Evolutionary conservation across 2,329 filamentous ascomycete species (phyloP).

Genomic region (Claviceps lovelessii): DNA sequence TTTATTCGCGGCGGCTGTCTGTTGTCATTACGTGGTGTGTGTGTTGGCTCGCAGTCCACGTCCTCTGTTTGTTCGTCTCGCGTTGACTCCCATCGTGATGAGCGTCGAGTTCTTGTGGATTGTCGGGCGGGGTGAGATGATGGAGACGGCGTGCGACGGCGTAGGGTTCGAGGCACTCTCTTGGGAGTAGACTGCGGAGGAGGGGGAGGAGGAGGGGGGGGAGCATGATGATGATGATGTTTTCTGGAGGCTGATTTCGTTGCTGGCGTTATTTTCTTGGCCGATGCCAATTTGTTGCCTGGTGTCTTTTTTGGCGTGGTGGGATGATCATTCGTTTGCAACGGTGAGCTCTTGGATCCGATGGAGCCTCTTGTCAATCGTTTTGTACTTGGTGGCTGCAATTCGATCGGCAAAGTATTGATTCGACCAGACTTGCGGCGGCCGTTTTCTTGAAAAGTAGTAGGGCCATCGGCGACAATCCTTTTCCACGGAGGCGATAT

Average conservation of each 20-base stretch:
- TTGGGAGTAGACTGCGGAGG: slow-evolving; percentile 11
- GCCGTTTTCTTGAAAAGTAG: slow-evolving; percentile 65
- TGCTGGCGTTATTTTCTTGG: slow-evolving; percentile 14
- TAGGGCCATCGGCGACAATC: slow-evolving; percentile 70
- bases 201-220: background rate
- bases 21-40: slow-evolving; percentile 9
- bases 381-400: slow-evolving; percentile 35
- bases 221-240: background rate
- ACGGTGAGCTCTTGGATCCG: slow-evolving; percentile 15
- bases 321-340: slow-evolving; percentile 19
- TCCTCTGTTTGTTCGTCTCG: slow-evolving; percentile 8
- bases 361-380: slow-evolving; percentile 33
- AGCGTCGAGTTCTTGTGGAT: slow-evolving; percentile 29
- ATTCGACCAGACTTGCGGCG: slow-evolving; percentile 52
- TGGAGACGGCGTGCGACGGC: slow-evolving; percentile 28
- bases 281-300: slow-evolving; percentile 14
- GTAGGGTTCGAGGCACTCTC: slow-evolving; percentile 18
- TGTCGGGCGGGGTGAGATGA: slow-evolving; percentile 24
- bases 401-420: slow-evolving; percentile 40
- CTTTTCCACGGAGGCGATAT: slow-evolving; percentile 91
- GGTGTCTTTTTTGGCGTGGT: slow-evolving; percentile 15
- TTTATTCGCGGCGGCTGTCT: slow-evolving; percentile 32
- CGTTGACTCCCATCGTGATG: slow-evolving; percentile 24
- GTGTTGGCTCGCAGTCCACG: slow-evolving; percentile 7
- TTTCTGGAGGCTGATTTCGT: slow-evolving; percentile 19